Evolutionary conservation across 2,329 filamentous ascomycete genomes (phyloP).

Genomic region (Neobulgaria alba): DNA sequence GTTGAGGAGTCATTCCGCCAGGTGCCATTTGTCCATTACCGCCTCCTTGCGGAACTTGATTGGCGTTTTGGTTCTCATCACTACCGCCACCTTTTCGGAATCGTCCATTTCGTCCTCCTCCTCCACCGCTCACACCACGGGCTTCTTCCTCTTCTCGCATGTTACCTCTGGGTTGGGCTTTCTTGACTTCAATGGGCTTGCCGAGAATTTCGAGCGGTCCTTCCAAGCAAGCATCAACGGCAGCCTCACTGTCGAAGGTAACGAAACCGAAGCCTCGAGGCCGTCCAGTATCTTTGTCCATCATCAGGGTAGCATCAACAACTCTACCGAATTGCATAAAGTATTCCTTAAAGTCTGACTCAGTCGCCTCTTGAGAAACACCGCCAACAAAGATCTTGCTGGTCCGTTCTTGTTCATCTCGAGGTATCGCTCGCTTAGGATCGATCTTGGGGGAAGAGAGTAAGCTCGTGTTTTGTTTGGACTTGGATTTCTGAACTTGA

Average conservation of each 20-base stretch:
- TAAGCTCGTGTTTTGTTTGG: conserved; percentile 15
- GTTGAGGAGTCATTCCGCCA: conserved; percentile 79
- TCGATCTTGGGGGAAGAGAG: conserved; percentile 57
- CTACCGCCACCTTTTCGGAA: conserved; percentile 44
- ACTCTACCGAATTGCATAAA: conserved; percentile 96
- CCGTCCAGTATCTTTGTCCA: conserved; percentile 98
- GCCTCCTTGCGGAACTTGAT: conserved; percentile 29
- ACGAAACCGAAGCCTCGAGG: conserved; percentile 96
- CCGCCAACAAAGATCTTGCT: conserved; percentile 98
- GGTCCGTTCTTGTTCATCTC: conserved; percentile 96
- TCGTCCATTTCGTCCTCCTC: conserved; percentile 34
- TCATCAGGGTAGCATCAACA: conserved; percentile 97
- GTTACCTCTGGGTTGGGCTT: conserved; percentile 90
- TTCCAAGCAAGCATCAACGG: conserved; percentile 83
- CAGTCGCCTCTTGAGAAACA: conserved; percentile 93
- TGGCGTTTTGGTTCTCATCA: conserved; percentile 36
- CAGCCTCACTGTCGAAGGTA: conserved; percentile 92
- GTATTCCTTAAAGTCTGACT: conserved; percentile 92
- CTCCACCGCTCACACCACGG: conserved; percentile 31
- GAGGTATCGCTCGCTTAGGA: conserved; percentile 91
- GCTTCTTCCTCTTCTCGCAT: conserved; percentile 82
- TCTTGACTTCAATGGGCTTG: conserved; percentile 97
- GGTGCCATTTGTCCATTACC: conserved; percentile 29
- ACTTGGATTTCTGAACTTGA: conserved; percentile 21
- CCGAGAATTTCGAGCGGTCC: conserved; percentile 84